Evolutionary conservation across 805 yeast genomes (phyloP), one percentile per base, ranked within the genome.

Genomic region (Pichia exigua): DNA sequence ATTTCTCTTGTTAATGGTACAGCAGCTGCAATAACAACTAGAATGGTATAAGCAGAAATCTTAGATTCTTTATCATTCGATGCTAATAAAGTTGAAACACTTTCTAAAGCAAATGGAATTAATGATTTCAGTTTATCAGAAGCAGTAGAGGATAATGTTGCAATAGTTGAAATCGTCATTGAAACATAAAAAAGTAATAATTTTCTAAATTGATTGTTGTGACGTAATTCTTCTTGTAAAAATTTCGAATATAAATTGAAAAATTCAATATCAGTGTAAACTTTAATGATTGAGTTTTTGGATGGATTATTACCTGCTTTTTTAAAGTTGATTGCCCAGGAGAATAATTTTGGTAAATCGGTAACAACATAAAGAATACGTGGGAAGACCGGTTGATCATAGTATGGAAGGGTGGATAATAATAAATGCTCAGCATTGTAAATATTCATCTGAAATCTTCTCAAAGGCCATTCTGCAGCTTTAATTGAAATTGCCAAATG

Each of bases 381-480:
- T 47, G 81, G 76, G 66, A 94, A 94, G 7, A 87, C 74, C 0
- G 90, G 83, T 40, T 79, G 74, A 58, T 76, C 79, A 68, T 83
- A 88, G 69, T 85, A 88, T n/a, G 97, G 95, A 58, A 94, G 73
- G 1, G 86, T 76, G 2, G 91, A 75, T 51, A 92, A 67, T 44
- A 94, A 63, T 32, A 94, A 63, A 50, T 73, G 65, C 65, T 92
- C 98, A 0, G 90, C 71, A 61, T 87, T 89, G 61, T 85, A 83
- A 46, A 87, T 74, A 64, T 94, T 91, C 58, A 89, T 81, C 63
- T 89, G 83, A 72, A 83, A 94, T 60, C 98, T 78, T 71, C 99
- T 84, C 20, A 94, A 84, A 24, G 91, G 79, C 99, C 99, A 94
- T 72, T 94, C 99, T 13, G 89, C 74, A 6, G 97, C 92, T 59